Conservation (phyloP, 495 filamentous ascomycete genomes). For the Penicillium simplicissimum region DNA sequence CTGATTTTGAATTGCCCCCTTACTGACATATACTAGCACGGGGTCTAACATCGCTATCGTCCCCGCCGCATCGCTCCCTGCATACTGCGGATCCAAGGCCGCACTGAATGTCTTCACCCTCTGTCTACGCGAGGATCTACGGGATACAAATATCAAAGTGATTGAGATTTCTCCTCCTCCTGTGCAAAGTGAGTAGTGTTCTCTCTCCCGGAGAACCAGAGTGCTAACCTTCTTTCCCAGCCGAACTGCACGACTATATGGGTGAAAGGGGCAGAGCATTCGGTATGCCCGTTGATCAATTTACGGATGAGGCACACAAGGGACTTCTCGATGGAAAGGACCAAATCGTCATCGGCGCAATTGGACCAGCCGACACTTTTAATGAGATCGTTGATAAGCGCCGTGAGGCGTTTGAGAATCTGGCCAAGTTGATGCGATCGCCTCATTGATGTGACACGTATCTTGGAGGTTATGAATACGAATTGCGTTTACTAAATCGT, state of each 20-base stretch:
- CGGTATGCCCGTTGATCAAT: slow-evolving; percentile 64
- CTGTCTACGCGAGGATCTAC: slow-evolving; percentile 60
- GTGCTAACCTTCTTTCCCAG: slow-evolving; percentile 14
- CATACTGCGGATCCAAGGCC: slow-evolving; percentile 46
- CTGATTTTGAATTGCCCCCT: not conserved
- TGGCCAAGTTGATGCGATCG: slow-evolving; percentile 19
- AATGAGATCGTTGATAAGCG: slow-evolving; percentile 37
- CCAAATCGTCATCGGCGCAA: slow-evolving; percentile 33
- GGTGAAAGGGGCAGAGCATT: slow-evolving; percentile 37
- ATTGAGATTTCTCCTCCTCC: slow-evolving; percentile 68
- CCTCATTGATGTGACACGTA: not conserved
- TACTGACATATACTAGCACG: slow-evolving; percentile 26
- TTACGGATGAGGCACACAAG: slow-evolving; percentile 56
- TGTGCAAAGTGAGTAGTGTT: slow-evolving; percentile 53
- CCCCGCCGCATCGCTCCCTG: slow-evolving; percentile 39
- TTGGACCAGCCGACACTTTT: slow-evolving; percentile 34
- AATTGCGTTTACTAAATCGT: not conserved
- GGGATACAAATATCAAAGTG: slow-evolving; percentile 51
- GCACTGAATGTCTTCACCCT: slow-evolving; percentile 51
- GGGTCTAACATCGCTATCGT: slow-evolving; percentile 44
- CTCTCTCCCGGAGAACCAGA: not conserved
- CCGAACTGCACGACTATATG: slow-evolving; percentile 48
- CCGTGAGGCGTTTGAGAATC: slow-evolving; percentile 30
- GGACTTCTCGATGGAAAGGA: slow-evolving; percentile 54
- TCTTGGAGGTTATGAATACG: not conserved